Conservation (phyloP, 1,139 yeast genomes). For the Taiozyma onychis region DNA sequence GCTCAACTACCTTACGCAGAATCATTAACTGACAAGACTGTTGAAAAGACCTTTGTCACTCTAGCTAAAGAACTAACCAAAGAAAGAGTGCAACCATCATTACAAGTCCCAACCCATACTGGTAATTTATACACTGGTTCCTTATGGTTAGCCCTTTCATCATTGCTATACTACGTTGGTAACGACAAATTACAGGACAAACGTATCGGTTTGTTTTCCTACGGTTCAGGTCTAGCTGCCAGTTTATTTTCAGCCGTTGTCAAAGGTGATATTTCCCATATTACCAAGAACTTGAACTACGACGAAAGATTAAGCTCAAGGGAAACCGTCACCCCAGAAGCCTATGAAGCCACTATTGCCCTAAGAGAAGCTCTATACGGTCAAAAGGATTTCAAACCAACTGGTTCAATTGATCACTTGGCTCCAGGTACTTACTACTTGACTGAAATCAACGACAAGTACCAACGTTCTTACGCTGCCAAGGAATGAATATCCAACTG, state of each 20-base stretch:
- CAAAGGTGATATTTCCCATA: conserved; percentile 71
- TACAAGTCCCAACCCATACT: conserved; percentile 89
- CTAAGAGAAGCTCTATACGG: conserved; percentile 79
- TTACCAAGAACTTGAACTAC: conserved; percentile 62
- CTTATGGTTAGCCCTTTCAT: conserved; percentile 80
- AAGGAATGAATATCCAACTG: conserved; percentile 36
- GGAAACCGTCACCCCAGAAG: conserved; percentile 61
- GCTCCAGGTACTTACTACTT: conserved; percentile 80
- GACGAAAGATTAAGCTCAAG: conserved; percentile 68
- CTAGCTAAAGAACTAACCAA: conserved; percentile 68
- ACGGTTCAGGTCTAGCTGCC: conserved; percentile 97
- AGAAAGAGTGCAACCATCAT: conserved; percentile 72
- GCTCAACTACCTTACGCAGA: conserved; percentile 65
- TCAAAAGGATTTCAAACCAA: conserved; percentile 72
- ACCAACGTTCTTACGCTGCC: conserved; percentile 71
- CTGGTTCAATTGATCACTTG: conserved; percentile 69
- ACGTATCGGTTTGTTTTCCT: conserved; percentile 90
- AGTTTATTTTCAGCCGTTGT: conserved; percentile 78
- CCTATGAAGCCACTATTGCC: conserved; percentile 75
- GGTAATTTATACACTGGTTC: conserved; percentile 99
- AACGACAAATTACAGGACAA: conserved; percentile 69
- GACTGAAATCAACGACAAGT: conserved; percentile 79
- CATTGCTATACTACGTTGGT: conserved; percentile 73
- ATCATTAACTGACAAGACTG: conserved; percentile 69
- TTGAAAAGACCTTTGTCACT: conserved; percentile 82